Evolutionary conservation across 805 yeast genomes (phyloP).

Genomic region (Candida qinlingensis): DNA sequence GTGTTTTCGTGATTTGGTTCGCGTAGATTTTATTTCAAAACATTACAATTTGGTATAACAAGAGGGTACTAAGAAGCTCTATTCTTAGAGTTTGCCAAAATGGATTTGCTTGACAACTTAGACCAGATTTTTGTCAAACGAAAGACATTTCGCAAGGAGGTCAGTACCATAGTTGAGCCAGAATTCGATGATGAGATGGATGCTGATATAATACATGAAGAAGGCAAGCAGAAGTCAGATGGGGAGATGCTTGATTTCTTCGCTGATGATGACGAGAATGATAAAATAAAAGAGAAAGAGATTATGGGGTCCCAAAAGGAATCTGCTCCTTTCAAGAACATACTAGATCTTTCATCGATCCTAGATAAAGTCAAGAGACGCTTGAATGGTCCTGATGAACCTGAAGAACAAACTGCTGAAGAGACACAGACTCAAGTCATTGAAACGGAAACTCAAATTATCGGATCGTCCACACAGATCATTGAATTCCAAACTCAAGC

Average conservation of each 20-base stretch:
- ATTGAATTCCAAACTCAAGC: background rate
- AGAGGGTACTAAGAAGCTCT: too few relatives aligned
- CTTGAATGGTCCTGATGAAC: slow-evolving; percentile 9
- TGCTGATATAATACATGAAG: slow-evolving; percentile 1
- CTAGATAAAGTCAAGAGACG: slow-evolving; percentile 16
- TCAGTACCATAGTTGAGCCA: slow-evolving; percentile 3
- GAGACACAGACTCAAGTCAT: background rate
- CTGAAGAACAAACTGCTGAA: background rate
- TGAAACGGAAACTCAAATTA: background rate
- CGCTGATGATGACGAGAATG: background rate
- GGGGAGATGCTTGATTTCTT: background rate
- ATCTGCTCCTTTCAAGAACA: background rate
- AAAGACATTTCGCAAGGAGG: slow-evolving; percentile 19
- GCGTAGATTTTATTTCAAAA: too few relatives aligned
- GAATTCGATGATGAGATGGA: slow-evolving; percentile 1
- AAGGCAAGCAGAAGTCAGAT: background rate
- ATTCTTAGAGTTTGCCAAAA: background rate
- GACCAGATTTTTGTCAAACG: slow-evolving; percentile 11
- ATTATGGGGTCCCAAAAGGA: background rate
- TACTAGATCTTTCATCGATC: slow-evolving; percentile 8
- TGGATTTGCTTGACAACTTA: slow-evolving; percentile 21
- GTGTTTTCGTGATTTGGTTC: too few relatives aligned
- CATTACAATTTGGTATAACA: too few relatives aligned
- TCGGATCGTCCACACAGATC: background rate
- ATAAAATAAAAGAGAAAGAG: background rate